A percentile compares a stretch with the other conserved stretches of the same genome.
phyloP scores from a whole-genome alignment of 768 basidiomycete genomes.

The Sporobolomyces phaffii region DNA sequence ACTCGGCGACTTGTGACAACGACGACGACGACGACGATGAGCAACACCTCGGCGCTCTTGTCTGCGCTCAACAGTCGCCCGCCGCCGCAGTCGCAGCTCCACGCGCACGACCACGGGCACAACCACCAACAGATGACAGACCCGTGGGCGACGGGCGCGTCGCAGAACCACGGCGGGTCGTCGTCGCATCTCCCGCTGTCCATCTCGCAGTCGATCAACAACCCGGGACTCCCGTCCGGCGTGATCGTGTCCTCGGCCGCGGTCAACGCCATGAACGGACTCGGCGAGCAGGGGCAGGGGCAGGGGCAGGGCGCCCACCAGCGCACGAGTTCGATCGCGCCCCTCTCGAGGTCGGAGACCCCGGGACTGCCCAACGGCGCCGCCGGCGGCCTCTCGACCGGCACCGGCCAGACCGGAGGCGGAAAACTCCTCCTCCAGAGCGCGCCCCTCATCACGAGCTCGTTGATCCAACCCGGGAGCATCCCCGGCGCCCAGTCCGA shows the following conservation, averaged over 20 bases:
- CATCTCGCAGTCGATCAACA: conserved; percentile 43
- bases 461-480: conserved; percentile 38
- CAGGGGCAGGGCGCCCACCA: too few relatives aligned
- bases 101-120: conserved; percentile 20
- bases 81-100: neutral
- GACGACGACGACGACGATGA: neutral
- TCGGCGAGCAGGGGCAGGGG: conserved; percentile 15
- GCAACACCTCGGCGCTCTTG: conserved; percentile 31
- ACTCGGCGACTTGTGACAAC: too few relatives aligned
- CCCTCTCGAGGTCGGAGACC: conserved; percentile 33
- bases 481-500: conserved; percentile 47
- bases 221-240: conserved; percentile 43
- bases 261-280: conserved; percentile 35
- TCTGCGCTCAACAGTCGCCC: conserved; percentile 33
- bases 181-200: conserved; percentile 35
- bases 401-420: conserved; percentile 10
- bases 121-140: conserved; percentile 31
- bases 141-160: conserved; percentile 1
- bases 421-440: conserved; percentile 32
- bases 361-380: conserved; percentile 35
- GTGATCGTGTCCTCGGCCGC: conserved; percentile 37
- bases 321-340: conserved; percentile 8
- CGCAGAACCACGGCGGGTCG: conserved; percentile 15
- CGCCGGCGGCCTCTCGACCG: neutral
- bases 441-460: conserved; percentile 25